These are phyloP conservation scores for Phytopythium kandeliae DNA, from an alignment of 352 stramenopile genomes.

Conservation along the genomic window DNA sequence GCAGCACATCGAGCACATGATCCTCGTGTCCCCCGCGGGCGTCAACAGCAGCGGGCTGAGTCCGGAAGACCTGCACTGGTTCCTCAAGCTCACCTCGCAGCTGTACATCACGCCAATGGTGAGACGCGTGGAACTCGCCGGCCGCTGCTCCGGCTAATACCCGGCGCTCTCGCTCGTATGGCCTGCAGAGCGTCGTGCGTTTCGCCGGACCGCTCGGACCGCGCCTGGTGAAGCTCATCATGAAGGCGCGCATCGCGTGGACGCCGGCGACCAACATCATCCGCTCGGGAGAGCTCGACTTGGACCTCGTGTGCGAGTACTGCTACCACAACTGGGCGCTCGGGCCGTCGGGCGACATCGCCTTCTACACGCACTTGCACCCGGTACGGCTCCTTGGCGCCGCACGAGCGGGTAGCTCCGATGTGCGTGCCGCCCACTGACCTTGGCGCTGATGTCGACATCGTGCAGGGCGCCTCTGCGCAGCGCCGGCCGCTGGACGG, in stretches of 20 bases:
- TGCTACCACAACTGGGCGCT: slow-evolving; percentile 83
- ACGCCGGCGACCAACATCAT: slow-evolving; percentile 68
- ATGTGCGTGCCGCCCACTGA: no score
- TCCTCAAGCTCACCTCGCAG: slow-evolving; percentile 29
- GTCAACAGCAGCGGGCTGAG: slow-evolving; percentile 38
- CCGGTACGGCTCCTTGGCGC: slow-evolving; percentile 24
- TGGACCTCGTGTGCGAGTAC: slow-evolving; percentile 64
- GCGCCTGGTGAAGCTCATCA: slow-evolving; percentile 46
- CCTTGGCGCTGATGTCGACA: neutral
- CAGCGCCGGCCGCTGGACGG: slow-evolving; percentile 38
- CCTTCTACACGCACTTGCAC: slow-evolving; percentile 72
- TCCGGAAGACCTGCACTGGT: slow-evolving; percentile 30
- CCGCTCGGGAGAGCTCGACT: slow-evolving; percentile 60
- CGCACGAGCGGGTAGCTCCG: no score
- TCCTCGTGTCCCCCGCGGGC: slow-evolving; percentile 69
- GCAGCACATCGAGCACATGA: slow-evolving; percentile 63
- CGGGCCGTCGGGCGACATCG: slow-evolving; percentile 61
- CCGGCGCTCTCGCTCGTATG: no score
- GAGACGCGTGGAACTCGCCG: no score
- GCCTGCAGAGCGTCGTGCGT: slow-evolving; percentile 44
- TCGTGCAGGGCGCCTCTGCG: slow-evolving; percentile 39
- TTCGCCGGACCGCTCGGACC: slow-evolving; percentile 58
- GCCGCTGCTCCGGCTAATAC: no score
- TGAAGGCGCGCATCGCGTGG: slow-evolving; percentile 53
- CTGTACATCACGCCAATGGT: slow-evolving; percentile 74